phyloP scores from a whole-genome alignment of 768 basidiomycete genomes.

The Russula griseocarnosa region DNA sequence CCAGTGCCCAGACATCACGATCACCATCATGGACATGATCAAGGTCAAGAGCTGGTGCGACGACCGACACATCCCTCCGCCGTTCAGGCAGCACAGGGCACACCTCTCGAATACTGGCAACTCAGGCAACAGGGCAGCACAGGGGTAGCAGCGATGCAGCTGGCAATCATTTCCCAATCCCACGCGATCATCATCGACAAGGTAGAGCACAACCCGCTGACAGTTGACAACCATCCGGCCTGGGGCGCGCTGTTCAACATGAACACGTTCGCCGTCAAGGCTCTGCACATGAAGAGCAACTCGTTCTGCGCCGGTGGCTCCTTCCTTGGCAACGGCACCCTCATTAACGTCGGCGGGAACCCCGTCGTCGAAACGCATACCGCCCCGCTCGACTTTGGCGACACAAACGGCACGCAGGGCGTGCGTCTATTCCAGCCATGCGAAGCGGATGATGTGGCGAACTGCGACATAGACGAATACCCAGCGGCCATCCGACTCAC shows the following conservation, averaged over 20 bases:
- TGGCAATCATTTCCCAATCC: slow-evolving; percentile 60
- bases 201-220: slow-evolving; percentile 79
- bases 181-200: slow-evolving; percentile 78
- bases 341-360: slow-evolving; percentile 79
- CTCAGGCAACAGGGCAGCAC: slow-evolving; percentile 63
- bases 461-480: slow-evolving; percentile 64
- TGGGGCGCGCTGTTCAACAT: slow-evolving; percentile 78
- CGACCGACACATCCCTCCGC: slow-evolving; percentile 21
- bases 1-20: neutral
- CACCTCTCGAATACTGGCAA: slow-evolving; percentile 43
- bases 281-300: slow-evolving; percentile 67
- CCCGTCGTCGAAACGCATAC: slow-evolving; percentile 65
- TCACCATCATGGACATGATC: neutral
- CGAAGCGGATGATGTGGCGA: slow-evolving; percentile 41
- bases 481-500: slow-evolving; percentile 64
- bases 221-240: slow-evolving; percentile 63
- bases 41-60: slow-evolving; percentile 26
- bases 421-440: slow-evolving; percentile 72
- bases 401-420: slow-evolving; percentile 67
- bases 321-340: slow-evolving; percentile 70
- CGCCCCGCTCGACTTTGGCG: slow-evolving; percentile 69
- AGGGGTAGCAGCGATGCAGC: slow-evolving; percentile 77
- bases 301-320: slow-evolving; percentile 85
- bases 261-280: slow-evolving; percentile 54
- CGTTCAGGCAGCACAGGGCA: slow-evolving; percentile 10